These are phyloP conservation scores for Clarireedia paspali DNA, from an alignment of 2,329 filamentous ascomycete genomes.

Conservation along the genomic window DNA sequence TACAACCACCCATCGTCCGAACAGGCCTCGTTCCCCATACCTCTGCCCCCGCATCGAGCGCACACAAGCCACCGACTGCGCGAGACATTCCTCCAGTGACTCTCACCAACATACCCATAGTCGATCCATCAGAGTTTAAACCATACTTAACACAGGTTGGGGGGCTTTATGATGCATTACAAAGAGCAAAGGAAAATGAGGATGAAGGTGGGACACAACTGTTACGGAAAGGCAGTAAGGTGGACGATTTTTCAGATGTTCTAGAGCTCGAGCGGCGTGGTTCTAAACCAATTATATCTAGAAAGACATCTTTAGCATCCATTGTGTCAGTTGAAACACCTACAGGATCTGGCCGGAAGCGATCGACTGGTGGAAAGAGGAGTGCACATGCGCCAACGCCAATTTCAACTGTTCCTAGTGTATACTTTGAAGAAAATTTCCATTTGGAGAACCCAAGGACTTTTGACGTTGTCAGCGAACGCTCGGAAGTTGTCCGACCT, in stretches of 20 bases:
- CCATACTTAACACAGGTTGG: slow-evolving; percentile 82
- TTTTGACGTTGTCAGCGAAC: slow-evolving; percentile 93
- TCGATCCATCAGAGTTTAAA: slow-evolving; percentile 74
- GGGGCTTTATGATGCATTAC: slow-evolving; percentile 80
- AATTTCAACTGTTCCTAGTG: slow-evolving; percentile 81
- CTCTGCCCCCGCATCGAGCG: slow-evolving; percentile 57
- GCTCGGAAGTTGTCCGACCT: slow-evolving; percentile 79
- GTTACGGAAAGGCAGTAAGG: slow-evolving; percentile 26
- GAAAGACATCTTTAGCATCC: slow-evolving; percentile 35
- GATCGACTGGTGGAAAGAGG: slow-evolving; percentile 47
- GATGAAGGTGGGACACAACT: slow-evolving; percentile 46
- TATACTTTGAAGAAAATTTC: slow-evolving; percentile 95
- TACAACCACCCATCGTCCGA: slow-evolving; percentile 82
- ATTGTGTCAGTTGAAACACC: slow-evolving; percentile 29
- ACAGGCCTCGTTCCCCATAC: slow-evolving; percentile 80
- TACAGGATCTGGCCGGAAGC: slow-evolving; percentile 34
- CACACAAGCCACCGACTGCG: slow-evolving; percentile 75
- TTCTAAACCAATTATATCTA: slow-evolving; percentile 25
- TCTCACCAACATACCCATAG: slow-evolving; percentile 76
- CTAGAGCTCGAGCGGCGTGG: slow-evolving; percentile 29
- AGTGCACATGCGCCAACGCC: slow-evolving; percentile 69
- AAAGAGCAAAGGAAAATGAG: slow-evolving; percentile 70
- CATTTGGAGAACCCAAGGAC: slow-evolving; percentile 92
- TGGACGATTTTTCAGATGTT: slow-evolving; percentile 33
- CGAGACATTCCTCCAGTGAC: slow-evolving; percentile 90